A percentile compares a stretch with the other conserved stretches of the same genome.
Conservation (phyloP, 2,329 filamentous ascomycete genomes). For the Neofusicoccum umdonicola region DNA sequence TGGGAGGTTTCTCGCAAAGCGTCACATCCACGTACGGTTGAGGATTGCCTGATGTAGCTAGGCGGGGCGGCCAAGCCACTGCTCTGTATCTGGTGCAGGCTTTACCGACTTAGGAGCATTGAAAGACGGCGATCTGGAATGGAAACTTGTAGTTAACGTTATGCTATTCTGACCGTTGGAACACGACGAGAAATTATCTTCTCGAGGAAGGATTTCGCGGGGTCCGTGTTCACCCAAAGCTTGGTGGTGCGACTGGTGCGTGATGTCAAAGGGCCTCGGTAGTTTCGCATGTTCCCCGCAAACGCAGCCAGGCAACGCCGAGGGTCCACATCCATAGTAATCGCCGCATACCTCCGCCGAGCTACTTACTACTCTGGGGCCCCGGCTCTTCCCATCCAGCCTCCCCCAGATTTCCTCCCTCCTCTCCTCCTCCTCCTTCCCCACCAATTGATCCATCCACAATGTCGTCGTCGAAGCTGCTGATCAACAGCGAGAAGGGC, state of each 20-base stretch:
- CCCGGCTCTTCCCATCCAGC: not conserved
- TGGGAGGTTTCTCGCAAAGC: too few species aligned
- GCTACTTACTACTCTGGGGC: conserved; percentile 14
- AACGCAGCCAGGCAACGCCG: not conserved
- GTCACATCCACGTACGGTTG: too few species aligned
- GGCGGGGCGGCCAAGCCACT: not conserved
- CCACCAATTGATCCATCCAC: not conserved
- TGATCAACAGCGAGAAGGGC: conserved; percentile 35
- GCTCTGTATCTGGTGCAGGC: too few species aligned
- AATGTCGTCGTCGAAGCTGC: conserved; percentile 24
- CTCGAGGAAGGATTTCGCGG: too few species aligned
- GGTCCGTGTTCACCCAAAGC: too few species aligned
- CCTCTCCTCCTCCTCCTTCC: not conserved
- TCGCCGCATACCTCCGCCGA: conserved; percentile 6
- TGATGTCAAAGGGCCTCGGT: conserved; percentile 9
- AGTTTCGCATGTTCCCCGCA: conserved; percentile 11
- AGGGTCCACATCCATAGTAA: conserved; percentile 7
- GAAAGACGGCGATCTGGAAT: too few species aligned
- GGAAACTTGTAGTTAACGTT: too few species aligned
- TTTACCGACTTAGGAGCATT: too few species aligned
- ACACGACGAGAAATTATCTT: too few species aligned
- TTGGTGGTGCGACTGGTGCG: not conserved
- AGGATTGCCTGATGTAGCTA: not conserved
- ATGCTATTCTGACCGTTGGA: too few species aligned
- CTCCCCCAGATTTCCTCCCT: not conserved